Evolutionary conservation across 352 stramenopile species (phyloP).

Genomic region (Phytophthora sp.): DNA sequence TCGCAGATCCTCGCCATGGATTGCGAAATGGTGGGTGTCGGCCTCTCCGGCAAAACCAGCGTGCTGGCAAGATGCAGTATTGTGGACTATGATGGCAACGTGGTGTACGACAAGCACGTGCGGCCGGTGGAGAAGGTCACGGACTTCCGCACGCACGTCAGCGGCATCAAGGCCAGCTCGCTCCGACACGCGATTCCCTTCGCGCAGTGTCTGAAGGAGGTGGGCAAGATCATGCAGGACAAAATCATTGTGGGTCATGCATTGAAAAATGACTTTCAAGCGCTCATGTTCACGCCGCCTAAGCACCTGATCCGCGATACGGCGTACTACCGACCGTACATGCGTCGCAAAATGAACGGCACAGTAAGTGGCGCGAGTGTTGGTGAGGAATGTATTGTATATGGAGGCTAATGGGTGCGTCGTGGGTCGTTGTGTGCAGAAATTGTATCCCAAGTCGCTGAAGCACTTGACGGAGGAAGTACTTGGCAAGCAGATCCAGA

Average conservation of each 20-base stretch:
- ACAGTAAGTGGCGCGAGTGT: slow-evolving; percentile 49
- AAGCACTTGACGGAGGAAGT: slow-evolving; percentile 80
- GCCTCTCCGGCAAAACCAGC: slow-evolving; percentile 74
- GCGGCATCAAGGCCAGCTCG: slow-evolving; percentile 73
- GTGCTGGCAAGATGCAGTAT: slow-evolving; percentile 89
- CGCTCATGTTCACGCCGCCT: slow-evolving; percentile 84
- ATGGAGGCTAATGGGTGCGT: background rate
- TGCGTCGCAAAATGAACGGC: slow-evolving; percentile 85
- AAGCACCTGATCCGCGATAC: slow-evolving; percentile 85
- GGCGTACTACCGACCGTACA: slow-evolving; percentile 85
- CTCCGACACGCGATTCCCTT: slow-evolving; percentile 84
- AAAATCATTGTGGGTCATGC: slow-evolving; percentile 87
- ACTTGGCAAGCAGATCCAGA: slow-evolving; percentile 71
- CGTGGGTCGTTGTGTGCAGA: slow-evolving; percentile 43
- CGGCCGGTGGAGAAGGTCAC: slow-evolving; percentile 86
- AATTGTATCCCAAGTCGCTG: slow-evolving; percentile 86
- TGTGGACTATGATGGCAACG: slow-evolving; percentile 82
- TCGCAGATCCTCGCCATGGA: slow-evolving; percentile 82
- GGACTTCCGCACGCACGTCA: slow-evolving; percentile 88
- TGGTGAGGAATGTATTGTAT: background rate
- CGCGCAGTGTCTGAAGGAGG: slow-evolving; percentile 80
- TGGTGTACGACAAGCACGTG: slow-evolving; percentile 88
- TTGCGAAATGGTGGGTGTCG: slow-evolving; percentile 91
- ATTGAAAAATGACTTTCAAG: slow-evolving; percentile 88
- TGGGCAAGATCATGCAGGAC: slow-evolving; percentile 79